A percentile compares a stretch with the other conserved stretches of the same genome.
Evolutionary conservation across 2,329 filamentous ascomycete species (phyloP).

Genomic region (Alternaria ethzedia): DNA sequence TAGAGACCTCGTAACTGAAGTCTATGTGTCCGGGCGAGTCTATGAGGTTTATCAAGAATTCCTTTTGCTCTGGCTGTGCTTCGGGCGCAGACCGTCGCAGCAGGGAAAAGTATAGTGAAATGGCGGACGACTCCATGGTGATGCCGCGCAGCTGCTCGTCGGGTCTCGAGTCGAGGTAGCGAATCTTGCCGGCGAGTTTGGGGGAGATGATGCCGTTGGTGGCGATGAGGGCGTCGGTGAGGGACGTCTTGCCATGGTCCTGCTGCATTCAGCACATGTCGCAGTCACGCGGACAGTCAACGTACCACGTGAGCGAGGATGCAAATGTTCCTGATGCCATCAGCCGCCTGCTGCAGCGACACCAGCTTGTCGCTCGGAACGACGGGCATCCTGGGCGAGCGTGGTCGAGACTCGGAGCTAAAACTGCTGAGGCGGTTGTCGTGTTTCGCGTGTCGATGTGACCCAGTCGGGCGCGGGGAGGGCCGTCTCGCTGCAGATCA

Average conservation of each 20-base stretch:
- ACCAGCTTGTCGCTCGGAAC: constrained; percentile 90
- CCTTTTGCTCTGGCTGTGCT: constrained; percentile 73
- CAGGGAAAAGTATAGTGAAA: constrained; percentile 95
- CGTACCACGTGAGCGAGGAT: constrained; percentile 22
- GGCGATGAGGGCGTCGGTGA: constrained; percentile 93
- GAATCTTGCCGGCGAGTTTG: constrained; percentile 95
- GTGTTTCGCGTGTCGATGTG: constrained; percentile 7
- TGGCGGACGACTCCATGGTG: constrained; percentile 99
- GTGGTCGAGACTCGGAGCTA: not conserved
- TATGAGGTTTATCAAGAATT: constrained; percentile 96
- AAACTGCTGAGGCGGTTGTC: not conserved
- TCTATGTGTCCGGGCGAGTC: constrained; percentile 98
- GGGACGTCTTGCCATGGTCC: constrained; percentile 97
- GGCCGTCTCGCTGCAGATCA: constrained; percentile 15
- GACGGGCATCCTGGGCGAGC: constrained; percentile 73
- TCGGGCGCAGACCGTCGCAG: constrained; percentile 74
- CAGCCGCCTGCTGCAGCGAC: constrained; percentile 82
- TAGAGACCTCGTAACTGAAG: constrained; percentile 97
- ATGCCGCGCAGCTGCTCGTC: constrained; percentile 96
- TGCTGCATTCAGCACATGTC: constrained; percentile 51
- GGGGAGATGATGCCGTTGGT: constrained; percentile 99
- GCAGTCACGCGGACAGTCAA: not conserved
- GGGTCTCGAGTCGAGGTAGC: constrained; percentile 93
- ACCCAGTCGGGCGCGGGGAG: not conserved
- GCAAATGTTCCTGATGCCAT: constrained; percentile 80